These are phyloP conservation scores for Wallacemonas collosoma DNA, from an alignment of 208 protist species.

Conservation along the genomic window DNA sequence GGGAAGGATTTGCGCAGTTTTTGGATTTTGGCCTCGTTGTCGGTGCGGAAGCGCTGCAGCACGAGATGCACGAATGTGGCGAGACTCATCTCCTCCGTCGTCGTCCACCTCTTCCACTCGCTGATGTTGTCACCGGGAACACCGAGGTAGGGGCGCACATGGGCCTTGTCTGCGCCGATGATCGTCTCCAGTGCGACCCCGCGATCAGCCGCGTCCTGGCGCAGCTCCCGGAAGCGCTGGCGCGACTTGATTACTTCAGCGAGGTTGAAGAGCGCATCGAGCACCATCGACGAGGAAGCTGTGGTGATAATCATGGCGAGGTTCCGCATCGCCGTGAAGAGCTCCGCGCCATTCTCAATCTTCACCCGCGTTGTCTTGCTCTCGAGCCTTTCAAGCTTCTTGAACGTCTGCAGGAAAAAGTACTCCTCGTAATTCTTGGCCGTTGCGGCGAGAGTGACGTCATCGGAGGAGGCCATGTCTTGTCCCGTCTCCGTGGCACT, in stretches of 20 bases:
- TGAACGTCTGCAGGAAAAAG: slow-evolving; percentile 16
- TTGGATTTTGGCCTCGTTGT: slow-evolving; percentile 31
- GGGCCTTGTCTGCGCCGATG: slow-evolving; percentile 14
- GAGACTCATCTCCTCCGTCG: slow-evolving; percentile 47
- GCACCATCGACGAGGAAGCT: slow-evolving; percentile 51
- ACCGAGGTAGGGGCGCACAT: slow-evolving; percentile 28
- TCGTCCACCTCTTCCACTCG: slow-evolving; percentile 41
- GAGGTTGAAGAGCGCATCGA: slow-evolving; percentile 44
- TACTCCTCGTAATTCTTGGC: slow-evolving; percentile 16
- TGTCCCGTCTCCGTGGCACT: neutral
- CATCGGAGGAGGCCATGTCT: neutral
- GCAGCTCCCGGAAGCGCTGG: slow-evolving; percentile 27
- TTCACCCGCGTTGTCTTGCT: neutral
- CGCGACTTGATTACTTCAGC: slow-evolving; percentile 41
- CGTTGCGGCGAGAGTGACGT: slow-evolving; percentile 2
- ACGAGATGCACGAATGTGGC: slow-evolving; percentile 31
- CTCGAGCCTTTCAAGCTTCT: slow-evolving; percentile 14
- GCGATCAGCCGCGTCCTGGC: slow-evolving; percentile 21
- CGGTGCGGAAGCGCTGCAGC: slow-evolving; percentile 31
- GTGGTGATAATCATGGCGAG: slow-evolving; percentile 42
- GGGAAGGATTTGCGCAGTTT: slow-evolving; percentile 30
- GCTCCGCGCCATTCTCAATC: slow-evolving; percentile 25
- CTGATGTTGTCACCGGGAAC: slow-evolving; percentile 24
- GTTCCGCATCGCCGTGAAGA: slow-evolving; percentile 45
- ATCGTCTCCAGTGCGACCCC: slow-evolving; percentile 33